Evolutionary conservation across 108 stramenopile genomes (phyloP).

Genomic region (Skeletonema marinoi): DNA sequence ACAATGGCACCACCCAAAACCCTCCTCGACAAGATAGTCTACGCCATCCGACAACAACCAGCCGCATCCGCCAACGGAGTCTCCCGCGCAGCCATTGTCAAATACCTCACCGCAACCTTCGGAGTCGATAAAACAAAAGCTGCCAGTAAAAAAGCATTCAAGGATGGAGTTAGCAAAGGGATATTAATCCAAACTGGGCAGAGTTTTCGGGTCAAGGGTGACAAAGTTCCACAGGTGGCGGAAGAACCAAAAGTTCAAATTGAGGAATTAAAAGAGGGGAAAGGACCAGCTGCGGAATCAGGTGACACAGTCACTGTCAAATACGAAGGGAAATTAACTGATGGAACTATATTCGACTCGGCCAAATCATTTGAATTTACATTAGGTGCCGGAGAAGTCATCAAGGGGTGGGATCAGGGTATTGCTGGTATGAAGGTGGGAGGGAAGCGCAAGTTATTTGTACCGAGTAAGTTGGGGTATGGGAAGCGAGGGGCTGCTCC

Average conservation of each 20-base stretch:
- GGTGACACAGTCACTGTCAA: slow-evolving; percentile 78
- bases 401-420: slow-evolving; percentile 91
- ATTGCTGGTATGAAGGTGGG: slow-evolving; percentile 87
- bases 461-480: slow-evolving; percentile 91
- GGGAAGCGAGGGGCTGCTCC: slow-evolving; percentile 82
- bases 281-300: slow-evolving; percentile 27
- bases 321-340: slow-evolving; percentile 78
- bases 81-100: slow-evolving; percentile 66
- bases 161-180: slow-evolving; percentile 65
- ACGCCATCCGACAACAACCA: slow-evolving; percentile 67
- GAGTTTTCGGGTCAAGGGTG: slow-evolving; percentile 70
- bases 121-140: slow-evolving; percentile 62
- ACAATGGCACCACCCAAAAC: slow-evolving; percentile 54
- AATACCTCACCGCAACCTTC: slow-evolving; percentile 77
- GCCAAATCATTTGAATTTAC: slow-evolving; percentile 68
- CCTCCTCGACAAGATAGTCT: slow-evolving; percentile 77
- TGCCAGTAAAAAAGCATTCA: slow-evolving; percentile 66
- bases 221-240: slow-evolving; percentile 46
- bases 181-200: slow-evolving; percentile 72
- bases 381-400: slow-evolving; percentile 86
- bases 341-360: slow-evolving; percentile 71
- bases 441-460: slow-evolving; percentile 78
- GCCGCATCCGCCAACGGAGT: slow-evolving; percentile 52
- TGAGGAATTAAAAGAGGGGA: slow-evolving; percentile 51
- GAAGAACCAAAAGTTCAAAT: slow-evolving; percentile 48